These are phyloP conservation scores for Apiospora malaysiana DNA, from an alignment of 2,329 filamentous ascomycete genomes.

Conservation along the genomic window DNA sequence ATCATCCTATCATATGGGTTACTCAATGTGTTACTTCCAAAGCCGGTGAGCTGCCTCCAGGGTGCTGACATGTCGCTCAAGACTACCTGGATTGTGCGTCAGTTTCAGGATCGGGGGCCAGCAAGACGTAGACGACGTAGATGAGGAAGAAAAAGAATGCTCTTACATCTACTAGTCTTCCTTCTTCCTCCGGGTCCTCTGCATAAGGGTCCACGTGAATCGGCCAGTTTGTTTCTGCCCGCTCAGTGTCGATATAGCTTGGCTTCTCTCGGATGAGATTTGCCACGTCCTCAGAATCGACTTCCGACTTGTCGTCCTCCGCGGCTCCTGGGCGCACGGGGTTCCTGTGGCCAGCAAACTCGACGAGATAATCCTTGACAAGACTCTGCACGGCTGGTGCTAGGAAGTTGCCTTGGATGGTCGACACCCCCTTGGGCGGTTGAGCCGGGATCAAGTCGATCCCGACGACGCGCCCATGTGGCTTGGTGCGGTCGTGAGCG, in stretches of 20 bases:
- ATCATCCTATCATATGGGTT: conserved; percentile 98
- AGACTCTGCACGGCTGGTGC: conserved; percentile 74
- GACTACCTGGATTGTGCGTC: conserved; percentile 65
- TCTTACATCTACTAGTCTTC: conserved; percentile 74
- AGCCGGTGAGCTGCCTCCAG: conserved; percentile 70
- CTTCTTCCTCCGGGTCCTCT: conserved; percentile 41
- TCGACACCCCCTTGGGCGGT: conserved; percentile 88
- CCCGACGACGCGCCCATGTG: conserved; percentile 80
- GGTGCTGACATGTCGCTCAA: conserved; percentile 99
- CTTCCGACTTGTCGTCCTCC: background rate
- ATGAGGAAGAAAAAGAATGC: background rate
- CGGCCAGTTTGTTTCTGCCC: conserved; percentile 46
- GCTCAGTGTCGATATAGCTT: conserved; percentile 72
- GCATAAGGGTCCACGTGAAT: conserved; percentile 36
- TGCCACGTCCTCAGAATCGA: conserved; percentile 31
- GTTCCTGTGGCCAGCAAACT: conserved; percentile 40
- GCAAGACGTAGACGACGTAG: background rate
- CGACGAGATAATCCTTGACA: conserved; percentile 76
- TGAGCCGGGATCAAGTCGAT: conserved; percentile 94
- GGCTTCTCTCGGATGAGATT: conserved; percentile 46
- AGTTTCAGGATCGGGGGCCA: background rate
- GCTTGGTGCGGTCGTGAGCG: conserved; percentile 77
- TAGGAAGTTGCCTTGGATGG: conserved; percentile 94
- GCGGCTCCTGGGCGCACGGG: background rate
- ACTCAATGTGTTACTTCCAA: conserved; percentile 89